Base-by-base conservation (phyloP, 257 asterid species). In the Verbena officinalis region DNA sequence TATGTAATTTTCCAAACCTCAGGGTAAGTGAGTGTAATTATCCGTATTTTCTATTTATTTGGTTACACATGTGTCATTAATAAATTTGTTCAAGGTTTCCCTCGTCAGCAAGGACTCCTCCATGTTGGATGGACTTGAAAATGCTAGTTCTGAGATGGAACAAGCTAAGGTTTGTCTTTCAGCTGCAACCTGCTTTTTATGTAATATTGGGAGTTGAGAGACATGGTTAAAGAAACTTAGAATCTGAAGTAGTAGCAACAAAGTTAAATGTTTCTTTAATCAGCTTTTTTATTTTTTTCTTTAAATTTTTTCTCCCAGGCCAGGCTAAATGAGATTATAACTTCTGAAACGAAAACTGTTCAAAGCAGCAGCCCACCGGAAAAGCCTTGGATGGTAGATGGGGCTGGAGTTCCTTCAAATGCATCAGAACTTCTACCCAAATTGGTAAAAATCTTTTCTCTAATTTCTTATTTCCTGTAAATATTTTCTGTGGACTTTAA, bases 101-200 rank as follows among this genome's bases (percentile, higher is more conserved):
- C 91, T 94, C 30, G 99, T 94, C 65, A 94, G 99, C 85, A 94
- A 94, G 79, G 99, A 94, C 76, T 91, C 97, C 27, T 94, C 97
- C 51, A 94, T 90, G 97, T 73, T 94, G 81, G 99, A 94, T 59
- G 99, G 97, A 65, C 95, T 90, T 70, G 97, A 90, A 61, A 88
- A 83, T 70, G 97, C 97, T 78, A 88, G 99, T 65, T 77, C 76
- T 48, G 89, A 88, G 83, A 94, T 94, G 93, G 86, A 80, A 58
- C 92, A 88, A 75, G 96, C 99, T 58, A 94, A 94, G 99, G 99
- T 90, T 70, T 63, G 73, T 71, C 73, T 64, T 11, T 46, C 16
- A 58, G 54, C 73, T 61, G 50, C 57, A 22, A 15, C 58, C 33
- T 72, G 42, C 59, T 70, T 50, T 42, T 46, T 42, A 21, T 14